Conservation (phyloP, 2,329 filamentous ascomycete species). For the Cercospora sp. region DNA sequence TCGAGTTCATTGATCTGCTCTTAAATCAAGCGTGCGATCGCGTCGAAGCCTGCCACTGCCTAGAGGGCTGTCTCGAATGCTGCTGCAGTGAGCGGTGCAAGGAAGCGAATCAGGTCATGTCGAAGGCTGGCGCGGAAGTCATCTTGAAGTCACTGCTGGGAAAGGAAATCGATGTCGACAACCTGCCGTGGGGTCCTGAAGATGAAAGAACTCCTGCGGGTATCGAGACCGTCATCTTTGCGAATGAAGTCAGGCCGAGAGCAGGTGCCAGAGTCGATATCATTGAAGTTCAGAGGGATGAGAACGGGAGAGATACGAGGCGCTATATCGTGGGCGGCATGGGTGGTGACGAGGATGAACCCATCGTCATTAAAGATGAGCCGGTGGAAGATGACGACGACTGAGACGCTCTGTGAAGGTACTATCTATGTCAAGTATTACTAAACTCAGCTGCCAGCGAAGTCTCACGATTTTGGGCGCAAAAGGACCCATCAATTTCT, state of each 20-base stretch:
- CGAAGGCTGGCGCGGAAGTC: slow-evolving; percentile 81
- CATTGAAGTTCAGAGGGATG: slow-evolving; percentile 43
- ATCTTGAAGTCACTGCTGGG: slow-evolving; percentile 75
- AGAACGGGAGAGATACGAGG: slow-evolving; percentile 31
- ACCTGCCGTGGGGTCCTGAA: slow-evolving; percentile 83
- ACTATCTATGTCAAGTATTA: not conserved
- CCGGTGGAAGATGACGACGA: slow-evolving; percentile 28
- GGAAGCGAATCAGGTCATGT: slow-evolving; percentile 88
- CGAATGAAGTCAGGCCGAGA: slow-evolving; percentile 62
- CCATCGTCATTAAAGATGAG: slow-evolving; percentile 39
- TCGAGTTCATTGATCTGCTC: slow-evolving; percentile 83
- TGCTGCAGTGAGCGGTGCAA: slow-evolving; percentile 82
- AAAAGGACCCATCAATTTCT: not conserved
- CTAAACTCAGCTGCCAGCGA: not conserved
- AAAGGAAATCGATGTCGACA: slow-evolving; percentile 76
- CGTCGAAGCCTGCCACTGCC: slow-evolving; percentile 73
- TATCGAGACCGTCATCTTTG: slow-evolving; percentile 78
- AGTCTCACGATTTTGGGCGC: not conserved
- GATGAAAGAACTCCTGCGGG: slow-evolving; percentile 65
- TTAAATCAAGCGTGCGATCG: slow-evolving; percentile 73
- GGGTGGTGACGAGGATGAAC: slow-evolving; percentile 27
- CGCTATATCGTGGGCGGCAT: slow-evolving; percentile 32
- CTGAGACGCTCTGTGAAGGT: not conserved
- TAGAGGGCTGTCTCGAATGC: slow-evolving; percentile 84
- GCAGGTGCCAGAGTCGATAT: slow-evolving; percentile 44